Base-by-base conservation (phyloP, 2,329 filamentous ascomycete species). In the Fusarium hainanense region DNA sequence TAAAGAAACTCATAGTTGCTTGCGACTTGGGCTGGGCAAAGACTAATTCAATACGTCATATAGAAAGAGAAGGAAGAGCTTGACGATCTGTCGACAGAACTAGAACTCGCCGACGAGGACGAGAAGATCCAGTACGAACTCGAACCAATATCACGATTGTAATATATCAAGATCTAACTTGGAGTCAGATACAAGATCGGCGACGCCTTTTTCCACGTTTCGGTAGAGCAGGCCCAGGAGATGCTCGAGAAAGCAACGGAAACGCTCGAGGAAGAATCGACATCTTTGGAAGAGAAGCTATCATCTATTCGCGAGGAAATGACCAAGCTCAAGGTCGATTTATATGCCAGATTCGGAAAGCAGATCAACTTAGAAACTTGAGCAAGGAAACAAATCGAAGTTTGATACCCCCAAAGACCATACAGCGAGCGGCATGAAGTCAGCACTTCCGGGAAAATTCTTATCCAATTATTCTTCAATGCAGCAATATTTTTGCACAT, bases 21-120 rank as follows among this genome's bases (percentile, higher is more conserved):
- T 12, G 7, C 10, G 12, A 52, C 23, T 6, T 11, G 21, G 20
- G 27, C 7, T 21, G 47, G 34, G 32, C 14, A 52, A 57, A 68
- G 37, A 67, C 77, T 75, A 56, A 76, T 56, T 48, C 21, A n/a
- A 25, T 25, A 42, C 37, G 54, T 58, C 46, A 16, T 71, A 57
- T 77, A 98, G 95, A 98, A 98, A 84, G 95, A 98, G 80, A 98
- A 98, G 83, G 96, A 99, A 81, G 96, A 98, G 77, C 88, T 98
- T 6, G 94, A 98, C 78, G 96, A 99, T 80, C 88, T 99, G 57
- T 92, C 91, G 3, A 93, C 87, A 56, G 96, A 99, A 80, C 86
- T 99, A 48, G 96, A 99, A 82, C 89, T 99, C 20, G 93, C 93
- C 54, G 95, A 98, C 79, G 96, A 99, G 79, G 95, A 98, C 74